Conservation (phyloP, 495 filamentous ascomycete genomes). For the Parachaetomium inaequale region DNA sequence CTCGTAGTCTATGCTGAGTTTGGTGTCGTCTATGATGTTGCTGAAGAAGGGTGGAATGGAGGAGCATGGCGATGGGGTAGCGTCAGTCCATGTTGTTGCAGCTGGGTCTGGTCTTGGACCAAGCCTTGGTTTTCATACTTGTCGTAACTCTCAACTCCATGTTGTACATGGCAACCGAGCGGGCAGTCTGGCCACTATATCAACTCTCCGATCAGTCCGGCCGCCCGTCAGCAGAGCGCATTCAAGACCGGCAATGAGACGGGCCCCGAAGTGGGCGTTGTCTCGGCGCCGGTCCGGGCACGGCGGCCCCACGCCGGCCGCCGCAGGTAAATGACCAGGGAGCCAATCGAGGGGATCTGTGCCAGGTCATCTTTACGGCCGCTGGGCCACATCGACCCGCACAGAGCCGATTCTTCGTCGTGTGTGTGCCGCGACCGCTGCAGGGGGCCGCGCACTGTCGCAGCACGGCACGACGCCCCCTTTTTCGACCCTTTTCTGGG, state of each 20-base stretch:
- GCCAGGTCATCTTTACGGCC: neutral
- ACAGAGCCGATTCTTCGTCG: neutral
- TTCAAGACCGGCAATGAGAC: neutral
- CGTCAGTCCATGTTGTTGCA: no score
- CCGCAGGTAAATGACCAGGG: neutral
- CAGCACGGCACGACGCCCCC: neutral
- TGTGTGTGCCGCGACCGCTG: constrained; percentile 11
- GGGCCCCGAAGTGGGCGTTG: constrained; percentile 10
- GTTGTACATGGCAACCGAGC: neutral
- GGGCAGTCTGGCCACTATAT: neutral
- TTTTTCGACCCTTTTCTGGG: neutral
- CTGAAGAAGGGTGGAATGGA: no score
- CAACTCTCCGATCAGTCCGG: neutral
- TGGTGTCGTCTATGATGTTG: no score
- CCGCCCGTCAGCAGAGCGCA: neutral
- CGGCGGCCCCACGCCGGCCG: constrained; percentile 15
- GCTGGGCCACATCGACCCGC: constrained; percentile 5
- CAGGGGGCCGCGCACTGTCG: constrained; percentile 3
- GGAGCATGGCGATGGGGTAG: no score
- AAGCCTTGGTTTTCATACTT: no score
- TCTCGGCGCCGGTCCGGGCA: constrained; percentile 17
- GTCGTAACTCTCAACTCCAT: no score
- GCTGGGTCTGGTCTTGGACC: no score
- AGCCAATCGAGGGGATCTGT: constrained; percentile 12
- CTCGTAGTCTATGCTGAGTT: no score